phyloP scores from a whole-genome alignment of 495 filamentous ascomycete genomes.

The Aspergillus hancockii region DNA sequence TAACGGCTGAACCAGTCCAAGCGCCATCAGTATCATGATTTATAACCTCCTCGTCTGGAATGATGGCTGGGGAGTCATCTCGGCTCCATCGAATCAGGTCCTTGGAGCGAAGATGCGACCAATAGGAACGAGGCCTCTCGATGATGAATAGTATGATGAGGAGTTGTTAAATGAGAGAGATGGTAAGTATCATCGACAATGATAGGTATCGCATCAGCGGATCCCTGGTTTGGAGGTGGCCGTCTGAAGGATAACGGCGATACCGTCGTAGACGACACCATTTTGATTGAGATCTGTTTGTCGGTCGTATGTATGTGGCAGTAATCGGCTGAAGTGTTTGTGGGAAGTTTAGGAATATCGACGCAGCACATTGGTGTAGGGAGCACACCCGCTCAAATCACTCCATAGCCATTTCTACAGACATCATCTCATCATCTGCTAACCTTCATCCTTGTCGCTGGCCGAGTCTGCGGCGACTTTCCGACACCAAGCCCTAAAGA shows the following conservation, averaged over 20 bases:
- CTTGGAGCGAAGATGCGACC: conserved; percentile 3
- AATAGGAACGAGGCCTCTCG: background rate
- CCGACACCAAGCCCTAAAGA: background rate
- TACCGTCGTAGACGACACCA: background rate
- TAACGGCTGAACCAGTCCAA: background rate
- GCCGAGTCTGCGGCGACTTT: background rate
- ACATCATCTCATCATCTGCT: no score
- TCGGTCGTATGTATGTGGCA: no score
- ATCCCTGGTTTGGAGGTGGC: background rate
- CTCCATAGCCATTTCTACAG: no score
- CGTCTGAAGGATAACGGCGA: background rate
- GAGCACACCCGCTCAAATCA: no score
- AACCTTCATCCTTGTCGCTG: background rate
- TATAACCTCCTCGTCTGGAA: background rate
- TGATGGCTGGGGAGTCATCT: background rate
- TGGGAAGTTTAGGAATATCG: no score
- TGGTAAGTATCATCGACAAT: background rate
- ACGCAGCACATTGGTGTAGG: no score
- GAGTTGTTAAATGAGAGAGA: background rate
- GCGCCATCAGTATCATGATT: background rate
- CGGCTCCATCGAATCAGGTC: background rate
- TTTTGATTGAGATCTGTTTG: background rate
- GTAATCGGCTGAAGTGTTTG: no score
- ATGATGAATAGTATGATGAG: background rate
- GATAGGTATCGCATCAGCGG: background rate